Evolutionary conservation across 2,329 filamentous ascomycete species (phyloP), one percentile per base, ranked within the genome.

Genomic region (Pyrenophora seminiperda): DNA sequence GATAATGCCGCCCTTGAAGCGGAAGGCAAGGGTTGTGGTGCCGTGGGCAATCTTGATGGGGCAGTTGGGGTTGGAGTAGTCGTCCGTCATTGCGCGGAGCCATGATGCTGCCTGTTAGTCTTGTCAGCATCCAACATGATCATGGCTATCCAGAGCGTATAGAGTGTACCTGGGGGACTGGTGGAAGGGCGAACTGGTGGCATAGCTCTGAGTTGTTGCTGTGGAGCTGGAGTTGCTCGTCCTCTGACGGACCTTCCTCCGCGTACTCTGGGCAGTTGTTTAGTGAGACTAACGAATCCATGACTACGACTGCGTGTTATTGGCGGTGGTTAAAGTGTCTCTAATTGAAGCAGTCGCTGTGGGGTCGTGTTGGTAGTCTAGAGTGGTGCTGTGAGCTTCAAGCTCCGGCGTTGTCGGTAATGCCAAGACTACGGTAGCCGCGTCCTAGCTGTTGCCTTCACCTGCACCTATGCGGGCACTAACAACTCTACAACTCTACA

Each of bases 21-120:
- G 87, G 83, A 99, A 99, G 58, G 92, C 93, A 56, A 99, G 86
- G 43, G 94, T 99, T 52, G 94, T 99, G 55, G 94, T 99, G 73
- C 94, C 94, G 84, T 99, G 94, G 59, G 94, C 94, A 69, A 99
- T 92, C 84, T 99, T 99, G 84, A 99, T 99, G 65, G 94, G 94
- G 77, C 92, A 97, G 77, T 89, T 86, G 53, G 94, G 91, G 81
- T 99, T 99, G 67, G 91, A 87, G 76, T 92, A 87, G 83, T 99
- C 94, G 80, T 99, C 94, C 64, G 94, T 97, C 76, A 91, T 91
- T 65, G 94, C 90, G 73, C 94, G 92, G 70, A 99, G 90, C 89
- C 94, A 99, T 69, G 91, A 86, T 59, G 91, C 89, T 64, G 91
- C 89, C 90, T 96, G 72, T 31, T n/a, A 20, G 15, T n/a, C 10